Conservation (phyloP, 1,139 yeast species). For the Debaryomyces robertsiae region DNA sequence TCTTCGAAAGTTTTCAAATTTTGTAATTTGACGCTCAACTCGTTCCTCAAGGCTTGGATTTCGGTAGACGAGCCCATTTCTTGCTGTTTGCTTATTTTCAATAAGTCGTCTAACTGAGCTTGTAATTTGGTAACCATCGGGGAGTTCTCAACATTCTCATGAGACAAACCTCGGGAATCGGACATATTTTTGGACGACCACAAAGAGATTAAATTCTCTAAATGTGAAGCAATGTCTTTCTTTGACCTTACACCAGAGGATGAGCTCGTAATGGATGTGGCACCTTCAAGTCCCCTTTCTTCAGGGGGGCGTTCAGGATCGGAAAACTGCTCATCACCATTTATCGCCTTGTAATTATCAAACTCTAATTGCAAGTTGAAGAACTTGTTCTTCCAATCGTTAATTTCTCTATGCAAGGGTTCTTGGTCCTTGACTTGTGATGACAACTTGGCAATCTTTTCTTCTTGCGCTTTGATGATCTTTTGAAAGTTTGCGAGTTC, state of each 20-base stretch:
- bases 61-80: slow-evolving; percentile 36
- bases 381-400: slow-evolving; percentile 49
- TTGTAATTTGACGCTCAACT: slow-evolving; percentile 31
- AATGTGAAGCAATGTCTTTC: slow-evolving; percentile 41
- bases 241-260: slow-evolving; percentile 27
- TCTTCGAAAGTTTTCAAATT: slow-evolving; percentile 47
- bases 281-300: slow-evolving; percentile 22
- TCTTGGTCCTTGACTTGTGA: slow-evolving; percentile 48
- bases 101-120: slow-evolving; percentile 50
- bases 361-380: slow-evolving; percentile 50
- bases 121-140: slow-evolving; percentile 45
- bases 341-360: slow-evolving; percentile 41
- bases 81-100: slow-evolving; percentile 41
- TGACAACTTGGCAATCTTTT: slow-evolving; percentile 44
- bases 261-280: slow-evolving; percentile 32
- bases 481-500: slow-evolving; percentile 57
- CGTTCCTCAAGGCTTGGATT: slow-evolving; percentile 38
- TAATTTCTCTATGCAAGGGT: slow-evolving; percentile 46
- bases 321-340: slow-evolving; percentile 36
- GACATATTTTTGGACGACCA: slow-evolving; percentile 30
- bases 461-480: slow-evolving; percentile 57
- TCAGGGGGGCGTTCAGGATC: slow-evolving; percentile 17
- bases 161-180: slow-evolving; percentile 16
- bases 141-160: slow-evolving; percentile 19
- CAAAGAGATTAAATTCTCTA: slow-evolving; percentile 40